Base-by-base conservation (phyloP, 2,329 filamentous ascomycete genomes). In the Aspergillus vadensis region DNA sequence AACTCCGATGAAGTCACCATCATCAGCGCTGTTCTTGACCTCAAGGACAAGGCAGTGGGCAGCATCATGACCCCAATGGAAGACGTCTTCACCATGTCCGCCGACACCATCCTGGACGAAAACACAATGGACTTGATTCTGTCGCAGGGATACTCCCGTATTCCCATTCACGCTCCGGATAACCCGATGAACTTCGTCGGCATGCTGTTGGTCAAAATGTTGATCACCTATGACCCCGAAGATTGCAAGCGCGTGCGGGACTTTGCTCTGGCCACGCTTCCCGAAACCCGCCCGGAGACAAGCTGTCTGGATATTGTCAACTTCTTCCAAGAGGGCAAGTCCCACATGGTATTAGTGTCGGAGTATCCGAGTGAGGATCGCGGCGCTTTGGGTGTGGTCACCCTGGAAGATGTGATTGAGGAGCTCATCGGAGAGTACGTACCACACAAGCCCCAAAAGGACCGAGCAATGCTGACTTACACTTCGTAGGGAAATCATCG, bases 261-360 rank as follows among this genome's bases (percentile, higher is more conserved):
- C 63, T 97, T 99, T 73, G 88, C 92, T 7, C 83, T 99, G 54
- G 95, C 95, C 14, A 97, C 95, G 0, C 86, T 99, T 6, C 95
- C 96, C 1, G 95, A 99, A 76, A 99, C 95, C 0, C 87, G 91
- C 9, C 92, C 95, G 0, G 92, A 97, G 73, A 99, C 95, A 0
- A 97, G 93, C 79, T 99, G 95, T 74, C 80, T 99, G 58, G 95
- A 99, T 75, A 98, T 99, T 70, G 92, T 99, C 79, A 99, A 99
- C 80, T 99, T 97, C 78, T 99, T 99, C 81, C 95, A 99, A 77
- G 95, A 99, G 81, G 95, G 95, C 70, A 99, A 99, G 76, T 97
- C 93, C 1, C 95, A 99, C 76, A 97, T 99, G 93, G 94, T 98
- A 0, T 82, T 99, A 27, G 95, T 98, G 8, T 97, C 94, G 0